These are phyloP conservation scores for Colletotrichum paranaense DNA, from an alignment of 2,329 filamentous ascomycete species.

Conservation along the genomic window DNA sequence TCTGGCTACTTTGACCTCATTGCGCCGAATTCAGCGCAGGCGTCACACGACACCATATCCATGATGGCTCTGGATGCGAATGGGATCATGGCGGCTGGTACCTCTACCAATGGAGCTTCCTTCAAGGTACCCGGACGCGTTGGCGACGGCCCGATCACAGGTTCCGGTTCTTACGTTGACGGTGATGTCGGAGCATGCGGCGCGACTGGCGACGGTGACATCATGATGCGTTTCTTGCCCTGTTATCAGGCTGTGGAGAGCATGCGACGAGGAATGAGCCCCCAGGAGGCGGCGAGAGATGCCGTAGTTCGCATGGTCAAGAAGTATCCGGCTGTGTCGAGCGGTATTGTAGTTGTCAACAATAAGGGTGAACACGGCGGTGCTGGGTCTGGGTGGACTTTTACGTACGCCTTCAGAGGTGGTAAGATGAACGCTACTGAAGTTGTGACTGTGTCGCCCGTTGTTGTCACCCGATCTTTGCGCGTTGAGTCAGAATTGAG, in stretches of 20 bases:
- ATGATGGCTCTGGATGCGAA: constrained; percentile 57
- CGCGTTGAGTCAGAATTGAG: background rate
- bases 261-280: constrained; percentile 59
- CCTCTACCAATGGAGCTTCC: constrained; percentile 65
- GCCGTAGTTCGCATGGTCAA: constrained; percentile 60
- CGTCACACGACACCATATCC: constrained; percentile 65
- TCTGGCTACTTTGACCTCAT: constrained; percentile 37
- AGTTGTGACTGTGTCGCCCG: constrained; percentile 53
- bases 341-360: constrained; percentile 63
- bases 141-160: constrained; percentile 65
- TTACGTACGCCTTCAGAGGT: constrained; percentile 63
- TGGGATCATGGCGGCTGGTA: constrained; percentile 64
- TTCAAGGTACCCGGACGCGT: constrained; percentile 67
- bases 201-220: constrained; percentile 66
- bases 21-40: constrained; percentile 37
- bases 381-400: constrained; percentile 65
- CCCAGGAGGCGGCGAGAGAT: constrained; percentile 61
- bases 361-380: constrained; percentile 60
- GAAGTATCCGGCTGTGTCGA: constrained; percentile 57
- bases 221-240: constrained; percentile 68
- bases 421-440: constrained; percentile 57
- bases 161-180: constrained; percentile 67
- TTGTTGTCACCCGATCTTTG: constrained; percentile 13
- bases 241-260: constrained; percentile 69
- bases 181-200: constrained; percentile 65